phyloP scores from a whole-genome alignment of 192 early-diverging fungal species.

The Backusella circina region DNA sequence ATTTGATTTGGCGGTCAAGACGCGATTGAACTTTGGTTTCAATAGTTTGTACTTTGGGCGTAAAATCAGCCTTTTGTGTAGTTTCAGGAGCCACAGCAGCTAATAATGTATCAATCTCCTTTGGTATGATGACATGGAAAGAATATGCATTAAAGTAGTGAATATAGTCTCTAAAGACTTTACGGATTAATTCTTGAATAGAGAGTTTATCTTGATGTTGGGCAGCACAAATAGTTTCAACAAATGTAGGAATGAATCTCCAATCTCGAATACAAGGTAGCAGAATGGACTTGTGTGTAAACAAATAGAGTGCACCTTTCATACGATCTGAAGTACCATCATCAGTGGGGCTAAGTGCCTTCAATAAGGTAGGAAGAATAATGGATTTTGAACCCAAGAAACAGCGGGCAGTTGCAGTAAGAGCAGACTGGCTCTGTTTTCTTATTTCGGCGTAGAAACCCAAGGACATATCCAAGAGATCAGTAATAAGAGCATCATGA shows the following conservation, averaged over 20 bases:
- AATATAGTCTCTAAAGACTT: conserved; percentile 58
- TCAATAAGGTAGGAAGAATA: conserved; percentile 45
- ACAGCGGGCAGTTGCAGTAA: conserved; percentile 43
- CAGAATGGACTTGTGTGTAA: conserved; percentile 49
- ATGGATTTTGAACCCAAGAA: conserved; percentile 47
- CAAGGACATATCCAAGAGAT: conserved; percentile 54
- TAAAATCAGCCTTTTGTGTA: not conserved
- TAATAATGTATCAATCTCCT: conserved; percentile 17
- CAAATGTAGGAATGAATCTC: conserved; percentile 52
- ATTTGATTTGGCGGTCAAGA: conserved; percentile 23
- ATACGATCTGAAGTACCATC: conserved; percentile 43
- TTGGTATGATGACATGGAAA: conserved; percentile 40
- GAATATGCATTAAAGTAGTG: conserved; percentile 45
- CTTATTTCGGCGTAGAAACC: conserved; percentile 56
- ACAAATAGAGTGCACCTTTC: conserved; percentile 69
- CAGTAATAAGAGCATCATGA: conserved; percentile 49
- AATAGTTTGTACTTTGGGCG: not conserved
- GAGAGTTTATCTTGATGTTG: conserved; percentile 71
- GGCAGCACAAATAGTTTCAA: conserved; percentile 47
- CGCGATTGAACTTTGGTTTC: not conserved
- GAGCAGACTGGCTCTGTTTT: conserved; percentile 51
- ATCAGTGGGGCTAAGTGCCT: conserved; percentile 38
- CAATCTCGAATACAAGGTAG: conserved; percentile 53
- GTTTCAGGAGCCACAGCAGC: not conserved
- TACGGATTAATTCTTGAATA: conserved; percentile 62